Evolutionary conservation across 75 land plant species (phyloP).

Genomic region (Sequoiadendron giganteum): DNA sequence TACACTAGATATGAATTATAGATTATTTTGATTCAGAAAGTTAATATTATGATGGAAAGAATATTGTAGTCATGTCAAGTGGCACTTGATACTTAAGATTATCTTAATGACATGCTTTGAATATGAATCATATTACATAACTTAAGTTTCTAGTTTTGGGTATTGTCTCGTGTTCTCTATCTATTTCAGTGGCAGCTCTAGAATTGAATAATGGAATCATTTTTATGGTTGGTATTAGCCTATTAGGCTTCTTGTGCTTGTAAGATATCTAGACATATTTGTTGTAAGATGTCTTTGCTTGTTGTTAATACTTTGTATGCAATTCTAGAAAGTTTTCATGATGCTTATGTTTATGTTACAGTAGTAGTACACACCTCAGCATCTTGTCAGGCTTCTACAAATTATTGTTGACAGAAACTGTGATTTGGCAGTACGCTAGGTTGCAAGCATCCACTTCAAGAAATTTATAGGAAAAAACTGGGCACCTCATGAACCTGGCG

Average conservation of each 20-base stretch:
- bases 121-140: not conserved
- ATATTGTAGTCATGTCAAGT: not conserved
- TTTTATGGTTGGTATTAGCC: not conserved
- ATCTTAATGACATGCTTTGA: not conserved
- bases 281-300: not conserved
- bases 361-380: slow-evolving; percentile 89
- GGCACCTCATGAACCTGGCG: slow-evolving; percentile 78
- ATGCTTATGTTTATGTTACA: slow-evolving; percentile 35
- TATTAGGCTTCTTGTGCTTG: not conserved
- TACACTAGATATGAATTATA: no score
- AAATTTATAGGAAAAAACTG: slow-evolving; percentile 87
- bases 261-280: not conserved
- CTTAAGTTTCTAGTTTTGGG: not conserved
- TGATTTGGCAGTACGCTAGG: slow-evolving; percentile 86
- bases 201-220: not conserved
- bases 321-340: not conserved
- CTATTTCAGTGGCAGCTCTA: not conserved
- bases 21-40: not conserved
- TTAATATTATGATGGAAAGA: not conserved
- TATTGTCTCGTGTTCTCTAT: not conserved
- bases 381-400: slow-evolving; percentile 88
- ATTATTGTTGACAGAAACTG: slow-evolving; percentile 73
- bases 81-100: not conserved
- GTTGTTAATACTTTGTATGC: not conserved
- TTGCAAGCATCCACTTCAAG: slow-evolving; percentile 95